phyloP scores from a whole-genome alignment of 192 early-diverging fungal species.

The Coemansia sp. region DNA sequence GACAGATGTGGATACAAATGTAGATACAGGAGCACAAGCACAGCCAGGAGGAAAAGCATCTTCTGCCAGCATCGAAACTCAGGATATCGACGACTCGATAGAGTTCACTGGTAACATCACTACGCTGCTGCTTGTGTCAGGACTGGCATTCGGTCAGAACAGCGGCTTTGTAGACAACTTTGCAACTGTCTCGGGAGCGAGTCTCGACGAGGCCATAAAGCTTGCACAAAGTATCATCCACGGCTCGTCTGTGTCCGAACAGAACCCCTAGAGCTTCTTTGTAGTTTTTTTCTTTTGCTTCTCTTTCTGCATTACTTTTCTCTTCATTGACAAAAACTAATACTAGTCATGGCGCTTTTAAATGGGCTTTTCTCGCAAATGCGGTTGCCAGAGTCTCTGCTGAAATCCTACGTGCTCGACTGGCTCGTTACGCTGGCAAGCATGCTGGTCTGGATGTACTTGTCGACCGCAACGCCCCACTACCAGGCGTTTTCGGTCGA shows the following conservation, averaged over 20 bases:
- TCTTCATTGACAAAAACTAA: not conserved
- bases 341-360: not conserved
- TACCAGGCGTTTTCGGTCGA: slow-evolving; percentile 70
- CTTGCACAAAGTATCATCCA: not conserved
- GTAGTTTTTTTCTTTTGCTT: not conserved
- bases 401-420: slow-evolving; percentile 45
- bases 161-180: not conserved
- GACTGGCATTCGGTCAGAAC: not conserved
- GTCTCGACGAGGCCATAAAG: not conserved
- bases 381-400: slow-evolving; percentile 14
- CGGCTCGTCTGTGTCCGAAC: not conserved
- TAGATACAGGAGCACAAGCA: not conserved
- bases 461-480: slow-evolving; percentile 61
- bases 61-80: not conserved
- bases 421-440: slow-evolving; percentile 60
- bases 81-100: not conserved
- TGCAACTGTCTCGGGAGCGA: not conserved
- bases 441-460: slow-evolving; percentile 57
- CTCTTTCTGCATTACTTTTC: not conserved
- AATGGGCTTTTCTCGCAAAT: not conserved
- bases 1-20: not conserved
- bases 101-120: not conserved
- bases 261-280: not conserved
- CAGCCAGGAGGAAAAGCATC: not conserved
- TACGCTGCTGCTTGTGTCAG: not conserved